Evolutionary conservation across 805 yeast species (phyloP).

Genomic region (Lipomyces orientalis): DNA sequence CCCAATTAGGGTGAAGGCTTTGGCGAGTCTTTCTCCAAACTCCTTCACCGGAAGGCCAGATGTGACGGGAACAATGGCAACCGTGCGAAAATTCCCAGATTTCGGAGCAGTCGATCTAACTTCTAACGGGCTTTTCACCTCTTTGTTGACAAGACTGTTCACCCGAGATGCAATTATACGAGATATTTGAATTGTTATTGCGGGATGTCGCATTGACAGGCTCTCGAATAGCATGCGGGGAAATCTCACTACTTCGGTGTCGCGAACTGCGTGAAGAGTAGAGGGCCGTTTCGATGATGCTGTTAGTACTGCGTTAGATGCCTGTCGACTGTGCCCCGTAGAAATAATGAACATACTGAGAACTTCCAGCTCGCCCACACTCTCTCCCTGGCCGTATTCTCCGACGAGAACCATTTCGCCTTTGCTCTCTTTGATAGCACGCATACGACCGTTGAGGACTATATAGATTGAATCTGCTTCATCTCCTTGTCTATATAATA

Average conservation of each 20-base stretch:
- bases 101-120: conserved; percentile 12
- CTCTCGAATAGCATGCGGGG: conserved; percentile 89
- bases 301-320: neutral
- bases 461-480: conserved; percentile 89
- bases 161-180: conserved; percentile 75
- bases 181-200: conserved; percentile 87
- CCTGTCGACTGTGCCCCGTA: neutral
- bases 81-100: conserved; percentile 66
- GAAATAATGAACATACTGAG: conserved; percentile 56
- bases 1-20: conserved; percentile 75
- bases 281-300: conserved; percentile 63
- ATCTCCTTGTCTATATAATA: conserved; percentile 80
- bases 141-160: conserved; percentile 38
- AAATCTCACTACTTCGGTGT: conserved; percentile 90
- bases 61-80: conserved; percentile 81
- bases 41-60: conserved; percentile 84
- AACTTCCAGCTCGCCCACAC: conserved; percentile 94
- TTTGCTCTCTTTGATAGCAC: conserved; percentile 55
- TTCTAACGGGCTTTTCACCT: conserved; percentile 8
- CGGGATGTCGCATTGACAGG: conserved; percentile 81
- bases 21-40: conserved; percentile 74
- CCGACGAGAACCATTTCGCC: conserved; percentile 52
- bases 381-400: conserved; percentile 92
- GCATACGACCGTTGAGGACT: conserved; percentile 83
- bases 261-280: conserved; percentile 84